Conservation (phyloP, 2,329 filamentous ascomycete species). For the Lachnellula arida region DNA sequence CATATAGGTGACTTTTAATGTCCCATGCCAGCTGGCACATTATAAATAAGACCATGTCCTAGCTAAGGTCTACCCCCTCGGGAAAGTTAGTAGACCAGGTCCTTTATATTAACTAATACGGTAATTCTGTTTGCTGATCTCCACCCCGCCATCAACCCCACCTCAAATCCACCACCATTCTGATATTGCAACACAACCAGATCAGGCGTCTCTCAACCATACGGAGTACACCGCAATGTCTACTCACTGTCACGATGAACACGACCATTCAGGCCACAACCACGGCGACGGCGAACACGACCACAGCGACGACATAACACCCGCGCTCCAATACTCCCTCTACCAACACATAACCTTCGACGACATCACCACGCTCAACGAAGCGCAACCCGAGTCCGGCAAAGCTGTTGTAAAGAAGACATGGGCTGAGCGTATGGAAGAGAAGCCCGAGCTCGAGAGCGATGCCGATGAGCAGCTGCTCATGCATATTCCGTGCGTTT, state of each 20-base stretch:
- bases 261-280: conserved; percentile 36
- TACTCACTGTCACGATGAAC: conserved; percentile 44
- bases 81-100: too few species aligned
- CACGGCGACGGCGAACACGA: conserved; percentile 76
- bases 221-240: conserved; percentile 30
- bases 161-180: background rate
- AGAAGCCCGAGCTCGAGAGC: conserved; percentile 72
- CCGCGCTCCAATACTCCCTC: conserved; percentile 83
- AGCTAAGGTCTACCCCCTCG: too few species aligned
- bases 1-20: too few species aligned
- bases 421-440: conserved; percentile 73
- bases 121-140: background rate
- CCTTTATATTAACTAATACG: too few species aligned
- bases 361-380: conserved; percentile 79
- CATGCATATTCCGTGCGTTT: conserved; percentile 77
- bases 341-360: conserved; percentile 92
- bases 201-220: background rate
- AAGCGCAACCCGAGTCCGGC: conserved; percentile 63
- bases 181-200: background rate
- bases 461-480: conserved; percentile 92
- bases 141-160: conserved; percentile 19
- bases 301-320: conserved; percentile 87
- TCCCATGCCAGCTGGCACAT: too few species aligned
- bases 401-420: conserved; percentile 80
- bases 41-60: too few species aligned